Conservation (phyloP, 441 rosid genomes). For the Aleurites moluccanus region DNA sequence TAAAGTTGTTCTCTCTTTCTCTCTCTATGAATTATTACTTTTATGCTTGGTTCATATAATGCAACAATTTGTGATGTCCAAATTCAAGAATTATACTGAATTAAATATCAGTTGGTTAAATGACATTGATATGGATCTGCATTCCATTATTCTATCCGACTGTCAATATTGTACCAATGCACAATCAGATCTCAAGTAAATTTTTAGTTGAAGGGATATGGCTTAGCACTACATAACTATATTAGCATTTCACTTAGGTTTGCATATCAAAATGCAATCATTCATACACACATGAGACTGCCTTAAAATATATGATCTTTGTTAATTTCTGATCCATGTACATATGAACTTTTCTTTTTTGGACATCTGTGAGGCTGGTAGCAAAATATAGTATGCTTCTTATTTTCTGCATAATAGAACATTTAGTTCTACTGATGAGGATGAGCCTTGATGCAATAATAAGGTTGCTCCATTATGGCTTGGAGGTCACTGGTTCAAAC, state of each 20-base stretch:
- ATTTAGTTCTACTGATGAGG: background rate
- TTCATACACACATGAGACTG: background rate
- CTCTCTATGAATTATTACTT: background rate
- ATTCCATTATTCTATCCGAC: background rate
- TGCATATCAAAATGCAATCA: background rate
- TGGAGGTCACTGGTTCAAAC: background rate
- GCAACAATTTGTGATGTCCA: background rate
- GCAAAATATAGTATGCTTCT: background rate
- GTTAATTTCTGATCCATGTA: background rate
- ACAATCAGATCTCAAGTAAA: background rate
- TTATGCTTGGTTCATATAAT: background rate
- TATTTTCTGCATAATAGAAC: background rate
- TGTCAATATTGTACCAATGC: background rate
- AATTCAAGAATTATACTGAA: conserved; percentile 6
- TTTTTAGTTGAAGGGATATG: conserved; percentile 7
- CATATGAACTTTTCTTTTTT: background rate
- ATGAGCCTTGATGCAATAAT: background rate
- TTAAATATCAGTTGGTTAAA: background rate
- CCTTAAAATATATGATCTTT: background rate
- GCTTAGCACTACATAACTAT: background rate
- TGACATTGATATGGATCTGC: conserved; percentile 2
- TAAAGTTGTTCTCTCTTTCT: conserved; percentile 2
- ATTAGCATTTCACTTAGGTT: background rate
- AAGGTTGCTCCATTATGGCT: background rate
- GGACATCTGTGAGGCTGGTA: background rate